Conservation (phyloP, 441 rosid species). For the Lepidium campestre region DNA sequence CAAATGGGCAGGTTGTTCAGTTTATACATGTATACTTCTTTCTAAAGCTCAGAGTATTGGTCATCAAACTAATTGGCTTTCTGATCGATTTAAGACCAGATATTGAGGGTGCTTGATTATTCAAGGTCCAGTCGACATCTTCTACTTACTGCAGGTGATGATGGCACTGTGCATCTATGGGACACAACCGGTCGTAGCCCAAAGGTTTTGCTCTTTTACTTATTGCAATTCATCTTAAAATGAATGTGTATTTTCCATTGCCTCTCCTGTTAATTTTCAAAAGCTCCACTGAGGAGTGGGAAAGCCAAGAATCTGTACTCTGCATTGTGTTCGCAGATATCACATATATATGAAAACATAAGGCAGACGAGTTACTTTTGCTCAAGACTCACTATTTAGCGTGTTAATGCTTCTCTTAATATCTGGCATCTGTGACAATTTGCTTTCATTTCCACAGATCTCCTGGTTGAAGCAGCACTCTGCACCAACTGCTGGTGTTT, state of each 20-base stretch:
- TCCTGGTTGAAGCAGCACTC: slow-evolving; percentile 96
- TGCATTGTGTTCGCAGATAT: not conserved
- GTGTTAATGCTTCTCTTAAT: slow-evolving; percentile 6
- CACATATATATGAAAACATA: not conserved
- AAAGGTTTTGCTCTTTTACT: slow-evolving; percentile 45
- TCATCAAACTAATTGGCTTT: slow-evolving; percentile 15
- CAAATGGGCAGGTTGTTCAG: slow-evolving; percentile 81
- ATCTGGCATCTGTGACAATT: slow-evolving; percentile 9
- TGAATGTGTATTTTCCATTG: not conserved
- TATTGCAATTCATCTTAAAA: not conserved
- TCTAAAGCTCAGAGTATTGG: not conserved
- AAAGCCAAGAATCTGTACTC: not conserved
- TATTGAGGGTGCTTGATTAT: slow-evolving; percentile 91
- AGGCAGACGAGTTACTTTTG: not conserved
- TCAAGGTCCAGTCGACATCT: slow-evolving; percentile 86
- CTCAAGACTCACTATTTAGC: not conserved
- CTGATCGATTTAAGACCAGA: slow-evolving; percentile 79
- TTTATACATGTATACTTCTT: slow-evolving; percentile 26
- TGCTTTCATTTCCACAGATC: slow-evolving; percentile 43
- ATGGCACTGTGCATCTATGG: slow-evolving; percentile 93
- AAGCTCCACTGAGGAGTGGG: not conserved
- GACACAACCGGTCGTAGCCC: slow-evolving; percentile 90
- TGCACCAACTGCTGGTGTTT: slow-evolving; percentile 85
- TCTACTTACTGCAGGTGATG: slow-evolving; percentile 94
- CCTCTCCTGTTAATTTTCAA: not conserved